phyloP scores from a whole-genome alignment of 2,329 filamentous ascomycete species.

The Teratosphaeria gauchensis region DNA sequence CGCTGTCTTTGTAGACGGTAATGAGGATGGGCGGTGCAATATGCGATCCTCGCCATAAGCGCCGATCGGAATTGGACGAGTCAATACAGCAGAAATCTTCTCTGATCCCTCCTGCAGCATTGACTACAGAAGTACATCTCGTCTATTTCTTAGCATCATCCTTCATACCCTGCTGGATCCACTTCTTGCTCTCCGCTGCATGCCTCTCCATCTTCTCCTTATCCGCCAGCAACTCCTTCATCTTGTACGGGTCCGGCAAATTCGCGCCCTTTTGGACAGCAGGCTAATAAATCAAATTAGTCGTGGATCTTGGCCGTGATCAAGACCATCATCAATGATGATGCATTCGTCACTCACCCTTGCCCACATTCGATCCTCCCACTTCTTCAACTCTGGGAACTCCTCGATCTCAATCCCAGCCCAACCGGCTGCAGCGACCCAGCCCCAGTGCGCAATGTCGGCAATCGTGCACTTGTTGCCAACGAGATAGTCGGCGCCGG shows the following conservation, averaged over 20 bases:
- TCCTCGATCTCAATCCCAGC: constrained; percentile 60
- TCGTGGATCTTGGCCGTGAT: too few species aligned
- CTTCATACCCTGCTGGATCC: constrained; percentile 55
- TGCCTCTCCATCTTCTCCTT: constrained; percentile 49
- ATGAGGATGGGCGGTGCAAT: too few species aligned
- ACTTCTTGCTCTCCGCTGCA: constrained; percentile 33
- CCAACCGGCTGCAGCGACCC: constrained; percentile 55
- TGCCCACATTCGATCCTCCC: constrained; percentile 51
- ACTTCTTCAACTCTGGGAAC: constrained; percentile 66
- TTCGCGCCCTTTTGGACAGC: constrained; percentile 64
- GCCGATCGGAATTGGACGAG: background rate
- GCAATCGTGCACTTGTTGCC: constrained; percentile 62
- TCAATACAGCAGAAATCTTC: too few species aligned
- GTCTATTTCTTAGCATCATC: constrained; percentile 47
- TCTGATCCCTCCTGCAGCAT: too few species aligned
- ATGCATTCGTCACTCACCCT: background rate
- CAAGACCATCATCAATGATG: too few species aligned
- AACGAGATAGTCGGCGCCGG: constrained; percentile 43
- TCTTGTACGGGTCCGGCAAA: constrained; percentile 55
- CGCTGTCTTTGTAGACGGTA: background rate
- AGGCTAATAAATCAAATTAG: constrained; percentile 26
- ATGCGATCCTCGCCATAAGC: too few species aligned
- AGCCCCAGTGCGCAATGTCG: constrained; percentile 73
- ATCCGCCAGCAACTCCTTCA: constrained; percentile 50
- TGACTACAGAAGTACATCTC: too few species aligned